These are phyloP conservation scores for Myxozyma geophila DNA, from an alignment of 805 yeast species.

Conservation along the genomic window DNA sequence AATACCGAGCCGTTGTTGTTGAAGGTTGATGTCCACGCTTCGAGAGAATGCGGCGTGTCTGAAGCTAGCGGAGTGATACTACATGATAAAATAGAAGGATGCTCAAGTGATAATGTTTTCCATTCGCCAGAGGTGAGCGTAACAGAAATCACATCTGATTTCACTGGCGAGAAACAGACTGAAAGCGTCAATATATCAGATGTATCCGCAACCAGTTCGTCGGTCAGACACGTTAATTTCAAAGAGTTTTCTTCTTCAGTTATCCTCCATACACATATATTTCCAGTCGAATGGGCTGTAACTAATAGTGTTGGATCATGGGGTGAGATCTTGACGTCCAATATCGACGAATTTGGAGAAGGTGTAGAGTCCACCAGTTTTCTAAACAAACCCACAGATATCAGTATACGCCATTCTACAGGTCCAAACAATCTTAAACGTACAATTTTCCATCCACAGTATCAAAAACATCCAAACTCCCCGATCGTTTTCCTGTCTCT, in stretches of 20 bases:
- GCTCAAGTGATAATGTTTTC: slow-evolving; percentile 39
- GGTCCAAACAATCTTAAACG: background rate
- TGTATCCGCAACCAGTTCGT: slow-evolving; percentile 11
- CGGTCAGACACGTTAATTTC: background rate
- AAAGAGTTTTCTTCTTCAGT: slow-evolving; percentile 14
- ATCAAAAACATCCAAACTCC: slow-evolving; percentile 58
- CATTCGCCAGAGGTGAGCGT: slow-evolving; percentile 74
- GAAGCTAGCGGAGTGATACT: background rate
- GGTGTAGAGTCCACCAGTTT: slow-evolving; percentile 19
- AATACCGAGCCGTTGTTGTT: slow-evolving; percentile 54
- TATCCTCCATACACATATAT: slow-evolving; percentile 65
- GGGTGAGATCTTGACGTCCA: slow-evolving; percentile 76
- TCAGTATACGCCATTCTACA: background rate
- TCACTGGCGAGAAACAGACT: slow-evolving; percentile 57
- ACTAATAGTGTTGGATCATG: slow-evolving; percentile 54
- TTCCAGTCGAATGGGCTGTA: slow-evolving; percentile 83
- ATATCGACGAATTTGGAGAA: slow-evolving; percentile 53
- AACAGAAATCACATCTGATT: slow-evolving; percentile 50
- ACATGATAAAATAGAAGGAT: slow-evolving; percentile 31
- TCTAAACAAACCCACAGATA: slow-evolving; percentile 1
- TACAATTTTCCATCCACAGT: slow-evolving; percentile 37
- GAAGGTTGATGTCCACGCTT: slow-evolving; percentile 87
- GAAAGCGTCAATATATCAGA: slow-evolving; percentile 53
- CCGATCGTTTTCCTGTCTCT: slow-evolving; percentile 62
- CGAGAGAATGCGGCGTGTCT: slow-evolving; percentile 59